These are phyloP conservation scores for Pseudogymnoascus sp. DNA, from an alignment of 2,329 filamentous ascomycete species.

Conservation along the genomic window DNA sequence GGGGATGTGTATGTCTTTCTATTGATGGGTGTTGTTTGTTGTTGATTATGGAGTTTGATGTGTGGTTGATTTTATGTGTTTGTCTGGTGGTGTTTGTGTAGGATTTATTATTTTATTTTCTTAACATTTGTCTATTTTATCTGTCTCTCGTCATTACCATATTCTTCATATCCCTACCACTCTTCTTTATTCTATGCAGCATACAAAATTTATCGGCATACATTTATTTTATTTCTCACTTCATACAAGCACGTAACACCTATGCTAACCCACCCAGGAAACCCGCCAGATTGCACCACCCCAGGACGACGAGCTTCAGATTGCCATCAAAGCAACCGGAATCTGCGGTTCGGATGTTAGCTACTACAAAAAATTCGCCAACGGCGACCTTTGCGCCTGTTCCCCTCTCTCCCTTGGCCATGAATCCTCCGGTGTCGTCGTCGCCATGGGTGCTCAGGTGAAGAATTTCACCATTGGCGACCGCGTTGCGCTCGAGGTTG, in stretches of 20 bases:
- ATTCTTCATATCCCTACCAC: constrained; percentile 51
- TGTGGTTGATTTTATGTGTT: constrained; percentile 49
- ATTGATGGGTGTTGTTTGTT: not conserved
- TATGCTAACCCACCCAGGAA: constrained; percentile 38
- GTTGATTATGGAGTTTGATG: not conserved
- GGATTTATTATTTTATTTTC: not conserved
- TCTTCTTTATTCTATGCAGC: not conserved
- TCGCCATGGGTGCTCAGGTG: constrained; percentile 59
- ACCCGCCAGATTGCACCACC: constrained; percentile 55
- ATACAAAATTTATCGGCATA: not conserved
- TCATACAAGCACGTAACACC: constrained; percentile 29
- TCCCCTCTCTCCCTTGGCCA: constrained; percentile 61
- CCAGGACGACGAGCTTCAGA: constrained; percentile 54
- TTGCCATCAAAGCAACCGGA: constrained; percentile 57
- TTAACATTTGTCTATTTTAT: constrained; percentile 28
- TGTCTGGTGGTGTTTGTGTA: constrained; percentile 56
- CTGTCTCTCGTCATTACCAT: constrained; percentile 58
- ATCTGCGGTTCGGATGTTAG: constrained; percentile 65
- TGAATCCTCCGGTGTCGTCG: constrained; percentile 71
- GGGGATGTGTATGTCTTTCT: not conserved
- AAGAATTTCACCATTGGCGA: constrained; percentile 62
- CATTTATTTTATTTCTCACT: constrained; percentile 38
- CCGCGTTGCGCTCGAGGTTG: constrained; percentile 87
- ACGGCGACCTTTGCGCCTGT: constrained; percentile 59
- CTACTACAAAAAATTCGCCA: constrained; percentile 62